Evolutionary conservation across 495 filamentous ascomycete genomes (phyloP), one percentile per base, ranked within the genome.

Genomic region (Daldinia bambusicola): DNA sequence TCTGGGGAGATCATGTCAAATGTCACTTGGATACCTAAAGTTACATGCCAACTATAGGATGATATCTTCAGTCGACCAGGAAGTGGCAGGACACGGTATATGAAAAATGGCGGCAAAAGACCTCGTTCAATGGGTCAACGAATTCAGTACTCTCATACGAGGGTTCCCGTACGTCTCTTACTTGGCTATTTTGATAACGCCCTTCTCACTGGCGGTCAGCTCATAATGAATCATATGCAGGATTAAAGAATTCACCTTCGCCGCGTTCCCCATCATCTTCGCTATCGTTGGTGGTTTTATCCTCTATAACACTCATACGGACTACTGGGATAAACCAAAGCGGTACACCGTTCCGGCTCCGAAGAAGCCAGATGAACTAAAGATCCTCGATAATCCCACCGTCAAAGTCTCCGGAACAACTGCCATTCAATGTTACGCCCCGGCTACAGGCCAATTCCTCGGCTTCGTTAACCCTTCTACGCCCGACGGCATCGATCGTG

Each of bases 361-460:
- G 12, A 80, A 79, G 68, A 43, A 71, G 7, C 79, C 80, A 16
- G 80, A 81, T 79, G 79, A 85, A 6, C 85, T 86, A 9, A 85
- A 87, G 74, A 83, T 89, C 6, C 87, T 96, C 67, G 87, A 91
- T 14, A 77, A 89, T 13, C 85, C 88, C 0, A 77, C 76, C 10
- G 83, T 90, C 63, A 88, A 85, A 71, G 83, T 83, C 31, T 75
- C 84, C 0, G 85, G 83, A 34, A 87, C 86, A 38, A 86, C 84
- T 2, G 84, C 86, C 0, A 91, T 95, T 43, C 91, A 91, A 80
- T 94, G 95, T 83, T 98, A 98, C 77, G 91, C 89, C 57, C 95
- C 95, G 2, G 95, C 95, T 0, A 96, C 92, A 51, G 95, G 95
- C 57, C 86, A 90, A 72, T 87, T 92, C 55, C 88, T 99, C 30